Evolutionary conservation across 1,284 basidiomycete genomes (phyloP).

Genomic region (Ganoderma boninense): DNA sequence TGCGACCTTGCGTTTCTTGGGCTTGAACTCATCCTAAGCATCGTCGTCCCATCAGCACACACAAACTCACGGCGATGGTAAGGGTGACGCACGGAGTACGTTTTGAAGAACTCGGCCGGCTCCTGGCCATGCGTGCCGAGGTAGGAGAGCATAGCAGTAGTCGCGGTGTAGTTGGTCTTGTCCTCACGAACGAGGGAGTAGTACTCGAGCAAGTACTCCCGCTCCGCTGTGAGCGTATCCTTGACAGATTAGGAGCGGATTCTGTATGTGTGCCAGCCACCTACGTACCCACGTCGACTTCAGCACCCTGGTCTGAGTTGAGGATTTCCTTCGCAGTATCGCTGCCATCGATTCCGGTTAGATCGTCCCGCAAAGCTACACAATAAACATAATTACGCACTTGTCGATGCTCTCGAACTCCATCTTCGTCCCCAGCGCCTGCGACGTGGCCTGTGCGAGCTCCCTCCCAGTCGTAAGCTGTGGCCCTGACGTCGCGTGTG

Average conservation of each 20-base stretch:
- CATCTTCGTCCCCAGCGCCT: slow-evolving; percentile 34
- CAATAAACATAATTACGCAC: slow-evolving; percentile 19
- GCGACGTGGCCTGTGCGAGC: slow-evolving; percentile 31
- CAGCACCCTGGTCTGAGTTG: slow-evolving; percentile 30
- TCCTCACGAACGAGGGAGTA: slow-evolving; percentile 39
- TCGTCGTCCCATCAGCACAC: neutral
- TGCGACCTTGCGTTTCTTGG: neutral
- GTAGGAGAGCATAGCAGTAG: slow-evolving; percentile 31
- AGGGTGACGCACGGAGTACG: slow-evolving; percentile 24
- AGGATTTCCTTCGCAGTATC: slow-evolving; percentile 32
- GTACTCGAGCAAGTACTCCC: slow-evolving; percentile 37
- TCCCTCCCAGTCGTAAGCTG: slow-evolving; percentile 28
- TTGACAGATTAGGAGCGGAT: too few species aligned
- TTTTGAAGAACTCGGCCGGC: slow-evolving; percentile 36
- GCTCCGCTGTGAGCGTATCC: slow-evolving; percentile 31
- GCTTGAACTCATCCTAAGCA: neutral
- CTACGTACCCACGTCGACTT: slow-evolving; percentile 35
- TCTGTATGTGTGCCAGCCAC: too few species aligned
- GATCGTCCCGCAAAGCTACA: neutral
- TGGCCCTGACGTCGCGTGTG: slow-evolving; percentile 22
- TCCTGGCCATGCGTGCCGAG: slow-evolving; percentile 32
- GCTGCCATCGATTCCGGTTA: slow-evolving; percentile 8
- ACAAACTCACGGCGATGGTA: neutral
- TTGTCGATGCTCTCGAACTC: slow-evolving; percentile 34
- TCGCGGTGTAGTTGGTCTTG: slow-evolving; percentile 37